Evolutionary conservation across 768 basidiomycete species (phyloP), one percentile per base, ranked within the genome.

Genomic region (Boletales sp.): DNA sequence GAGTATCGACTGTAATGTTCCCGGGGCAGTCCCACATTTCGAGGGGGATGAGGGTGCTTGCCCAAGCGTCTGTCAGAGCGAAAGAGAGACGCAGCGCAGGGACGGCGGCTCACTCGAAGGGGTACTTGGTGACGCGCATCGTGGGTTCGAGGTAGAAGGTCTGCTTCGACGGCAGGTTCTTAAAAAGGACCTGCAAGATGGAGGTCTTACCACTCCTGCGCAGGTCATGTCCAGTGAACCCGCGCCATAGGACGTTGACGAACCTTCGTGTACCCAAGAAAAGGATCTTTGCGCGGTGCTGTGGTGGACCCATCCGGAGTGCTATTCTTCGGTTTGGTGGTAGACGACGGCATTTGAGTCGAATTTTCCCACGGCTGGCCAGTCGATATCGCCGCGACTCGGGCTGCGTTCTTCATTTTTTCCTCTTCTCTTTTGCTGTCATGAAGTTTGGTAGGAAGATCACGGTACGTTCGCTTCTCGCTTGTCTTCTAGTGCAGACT

Each of bases 1-100:
- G 77, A n/a, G 83, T 80, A 19, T 92, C 87, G 12, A 87, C 79
- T 5, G 90, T 84, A 48, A 84, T 80, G 52, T 86, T 91, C 21
- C 89, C 90, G 0, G 94, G 95, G 59, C 92, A 91, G 63, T 96
- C 94, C 92, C 92, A 96, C 64, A 97, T 83, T 65, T 96, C 90
- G 34, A 97, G 80, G 1, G 93, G 91, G 54, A 96, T 84, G 55
- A 95, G 83, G 37, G 93, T 87, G 70, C 94, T 48, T 96, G 67
- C 41, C 55, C 49, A 19, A 9, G 30, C 14, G 17, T 14, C 41
- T 39, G 17, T 31, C 19, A 44, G 35, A 15, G 41, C 17, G 47
- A 17, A 17, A 14, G 14, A 37, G 19, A 19, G 21, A n/a, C 1
- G 13, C n/a, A 9, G 3, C 5, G 25, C 7, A 39, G 13, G 9